Base-by-base conservation (phyloP, 2,329 filamentous ascomycete genomes). In the Drechslera avenae region DNA sequence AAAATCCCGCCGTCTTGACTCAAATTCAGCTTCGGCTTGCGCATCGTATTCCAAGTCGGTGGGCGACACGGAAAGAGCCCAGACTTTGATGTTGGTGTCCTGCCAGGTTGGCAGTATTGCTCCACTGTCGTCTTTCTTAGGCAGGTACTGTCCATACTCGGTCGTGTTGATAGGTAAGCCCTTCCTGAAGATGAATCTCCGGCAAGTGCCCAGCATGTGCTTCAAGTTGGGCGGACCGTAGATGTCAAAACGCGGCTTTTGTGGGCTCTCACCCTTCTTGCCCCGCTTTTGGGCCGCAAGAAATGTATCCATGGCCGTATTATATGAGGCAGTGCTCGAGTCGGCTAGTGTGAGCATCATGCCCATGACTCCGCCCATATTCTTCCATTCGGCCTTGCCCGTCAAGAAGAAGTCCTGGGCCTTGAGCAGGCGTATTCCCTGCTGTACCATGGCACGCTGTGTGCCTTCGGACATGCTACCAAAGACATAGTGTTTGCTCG, bases 311-410 rank as follows among this genome's bases (percentile, higher is more conserved):
- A 80, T 78, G 46, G 74, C 76, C 30, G 79, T 79, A 46, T 72
- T 68, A 35, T 76, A 78, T 1, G 79, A 71, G 13, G 76, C 71
- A 5, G 81, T 77, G 17, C 83, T 73, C 5, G 81, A 75, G 71
- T 94, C 91, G 21, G 92, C 91, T 51, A 96, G 73, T 4, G 90
- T 95, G 59, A 99, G 80, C 50, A 97, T 82, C 78, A 92, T 83
- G 44, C 94, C 94, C 55, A 96, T 77, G 56, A 97, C 75, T 3
- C 94, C 94, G 50, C 94, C 94, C 28, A 84, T 83, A 63, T 84
- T 89, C 23, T 78, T 76, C 91, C 91, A 97, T 69, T 85, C 81
- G 33, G 89, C 83, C 33, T 80, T 81, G 2, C 94, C 94, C 0
- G 90, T 89, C 51, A 99, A 72, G 71, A 99, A 97, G 50, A 96